phyloP scores from a whole-genome alignment of 225 moss, liverwort and hornwort species.

The Pseudisothecium myosuroides region DNA sequence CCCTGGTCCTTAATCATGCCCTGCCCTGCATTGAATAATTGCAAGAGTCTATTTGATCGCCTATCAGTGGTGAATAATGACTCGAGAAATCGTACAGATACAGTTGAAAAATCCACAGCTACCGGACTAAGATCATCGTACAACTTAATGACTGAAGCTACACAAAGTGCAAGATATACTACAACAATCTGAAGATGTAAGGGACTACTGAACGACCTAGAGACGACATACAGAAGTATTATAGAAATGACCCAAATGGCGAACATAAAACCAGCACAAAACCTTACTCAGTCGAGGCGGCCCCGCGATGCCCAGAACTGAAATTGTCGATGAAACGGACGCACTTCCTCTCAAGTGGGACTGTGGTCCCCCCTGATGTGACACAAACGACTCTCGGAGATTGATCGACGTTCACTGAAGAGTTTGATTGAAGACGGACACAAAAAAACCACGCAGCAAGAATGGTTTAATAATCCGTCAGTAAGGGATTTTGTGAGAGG shows the following conservation, averaged over 20 bases:
- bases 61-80: too few species aligned
- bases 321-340: constrained; percentile 99
- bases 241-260: background rate
- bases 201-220: too few species aligned
- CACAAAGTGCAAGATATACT: too few species aligned
- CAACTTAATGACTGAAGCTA: too few species aligned
- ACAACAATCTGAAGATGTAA: too few species aligned
- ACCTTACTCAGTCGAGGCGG: constrained; percentile 90
- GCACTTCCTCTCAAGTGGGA: constrained; percentile 86
- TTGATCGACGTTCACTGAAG: background rate
- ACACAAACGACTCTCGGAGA: constrained; percentile 59
- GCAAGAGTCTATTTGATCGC: too few species aligned
- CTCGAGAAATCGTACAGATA: too few species aligned
- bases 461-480: background rate
- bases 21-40: too few species aligned
- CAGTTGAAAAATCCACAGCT: too few species aligned
- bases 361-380: constrained; percentile 91
- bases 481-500: background rate
- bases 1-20: too few species aligned
- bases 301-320: constrained; percentile 96
- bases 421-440: background rate
- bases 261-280: background rate
- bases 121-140: too few species aligned
- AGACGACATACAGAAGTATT: too few species aligned
- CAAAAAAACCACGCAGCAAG: background rate